Conservation (phyloP, 805 yeast genomes). For the Yamadazyma akitaensis region DNA sequence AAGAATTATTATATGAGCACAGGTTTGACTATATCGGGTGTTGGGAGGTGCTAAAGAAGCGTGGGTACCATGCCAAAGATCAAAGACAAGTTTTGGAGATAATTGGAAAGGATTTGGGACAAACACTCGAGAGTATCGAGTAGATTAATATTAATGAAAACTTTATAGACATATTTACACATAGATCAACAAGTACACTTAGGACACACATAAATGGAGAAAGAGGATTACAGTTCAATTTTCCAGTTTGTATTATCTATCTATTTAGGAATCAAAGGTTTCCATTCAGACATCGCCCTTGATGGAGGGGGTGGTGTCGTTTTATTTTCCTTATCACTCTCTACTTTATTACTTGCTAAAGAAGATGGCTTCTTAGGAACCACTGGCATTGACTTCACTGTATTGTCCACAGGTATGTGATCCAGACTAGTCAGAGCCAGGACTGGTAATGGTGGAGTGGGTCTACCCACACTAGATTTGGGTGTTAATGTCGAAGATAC, state of each 20-base stretch:
- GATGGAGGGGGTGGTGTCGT: constrained; percentile 19
- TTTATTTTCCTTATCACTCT: background rate
- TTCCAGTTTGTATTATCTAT: too few relatives aligned
- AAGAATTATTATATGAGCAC: constrained; percentile 21
- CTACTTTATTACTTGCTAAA: constrained; percentile 20
- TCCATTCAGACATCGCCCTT: constrained; percentile 45
- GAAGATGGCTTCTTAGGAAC: constrained; percentile 35
- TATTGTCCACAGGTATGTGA: background rate
- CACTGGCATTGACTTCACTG: constrained; percentile 22
- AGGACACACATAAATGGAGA: too few relatives aligned
- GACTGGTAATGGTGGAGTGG: background rate
- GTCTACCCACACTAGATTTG: background rate
- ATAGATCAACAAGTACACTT: too few relatives aligned
- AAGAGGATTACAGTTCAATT: too few relatives aligned
- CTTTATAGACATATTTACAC: background rate
- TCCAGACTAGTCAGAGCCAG: background rate
- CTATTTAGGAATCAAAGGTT: constrained; percentile 48
- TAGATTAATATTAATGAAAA: background rate
- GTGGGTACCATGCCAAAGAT: background rate
- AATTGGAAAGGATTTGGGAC: background rate
- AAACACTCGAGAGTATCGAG: background rate
- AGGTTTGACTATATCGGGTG: constrained; percentile 33
- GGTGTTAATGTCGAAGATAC: background rate
- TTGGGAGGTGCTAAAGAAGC: constrained; percentile 26
- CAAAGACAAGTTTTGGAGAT: background rate